Percentiles rank a stretch among this genome's conserved stretches.
phyloP scores from a whole-genome alignment of 2,329 filamentous ascomycete genomes.

The Trichoderma pleuroti region DNA sequence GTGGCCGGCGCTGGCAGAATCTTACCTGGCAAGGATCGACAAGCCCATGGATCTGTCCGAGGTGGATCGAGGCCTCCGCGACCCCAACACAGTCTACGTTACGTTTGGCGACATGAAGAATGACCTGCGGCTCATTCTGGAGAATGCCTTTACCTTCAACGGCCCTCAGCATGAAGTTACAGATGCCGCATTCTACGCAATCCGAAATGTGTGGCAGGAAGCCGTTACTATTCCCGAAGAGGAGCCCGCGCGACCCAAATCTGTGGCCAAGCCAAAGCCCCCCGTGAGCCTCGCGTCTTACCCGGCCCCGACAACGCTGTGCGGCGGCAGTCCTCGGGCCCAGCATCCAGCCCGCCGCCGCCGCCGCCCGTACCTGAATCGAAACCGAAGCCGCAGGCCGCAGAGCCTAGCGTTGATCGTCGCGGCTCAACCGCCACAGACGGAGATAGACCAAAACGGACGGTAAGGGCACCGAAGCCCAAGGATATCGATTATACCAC shows the following conservation, averaged over 20 bases:
- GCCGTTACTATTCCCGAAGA: conserved; percentile 43
- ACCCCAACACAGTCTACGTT: conserved; percentile 55
- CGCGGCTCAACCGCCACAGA: conserved; percentile 76
- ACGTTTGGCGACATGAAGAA: conserved; percentile 68
- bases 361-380: conserved; percentile 25
- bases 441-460: conserved; percentile 80
- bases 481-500: conserved; percentile 86
- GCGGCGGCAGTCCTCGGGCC: conserved; percentile 31
- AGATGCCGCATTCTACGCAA: conserved; percentile 50
- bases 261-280: conserved; percentile 39
- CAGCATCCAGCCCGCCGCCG: conserved; percentile 31
- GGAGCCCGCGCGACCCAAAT: conserved; percentile 59
- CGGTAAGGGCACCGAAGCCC: conserved; percentile 85
- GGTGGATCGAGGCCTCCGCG: conserved; percentile 77
- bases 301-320: conserved; percentile 20
- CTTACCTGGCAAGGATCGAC: conserved; percentile 65
- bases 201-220: conserved; percentile 51
- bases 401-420: conserved; percentile 26
- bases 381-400: conserved; percentile 22
- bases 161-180: conserved; percentile 73
- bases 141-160: conserved; percentile 81
- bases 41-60: conserved; percentile 80
- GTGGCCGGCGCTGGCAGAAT: conserved; percentile 71
- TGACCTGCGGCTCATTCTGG: conserved; percentile 73
- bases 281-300: conserved; percentile 34